Conservation (phyloP, 169 alveolate species). For the Perkinsus olseni region DNA sequence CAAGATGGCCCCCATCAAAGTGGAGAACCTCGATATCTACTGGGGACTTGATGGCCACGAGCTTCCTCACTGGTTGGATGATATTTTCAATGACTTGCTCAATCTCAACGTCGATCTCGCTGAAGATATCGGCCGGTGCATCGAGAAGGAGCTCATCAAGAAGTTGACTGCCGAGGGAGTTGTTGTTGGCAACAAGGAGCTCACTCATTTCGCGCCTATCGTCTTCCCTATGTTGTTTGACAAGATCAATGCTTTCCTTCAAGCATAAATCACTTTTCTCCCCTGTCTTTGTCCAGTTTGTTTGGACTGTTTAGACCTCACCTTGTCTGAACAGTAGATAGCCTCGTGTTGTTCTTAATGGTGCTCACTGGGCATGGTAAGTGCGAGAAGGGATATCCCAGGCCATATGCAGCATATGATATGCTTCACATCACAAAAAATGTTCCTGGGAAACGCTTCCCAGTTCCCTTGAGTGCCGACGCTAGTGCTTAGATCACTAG, state of each 20-base stretch:
- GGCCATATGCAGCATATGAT: too few relatives aligned
- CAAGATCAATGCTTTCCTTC: constrained; percentile 2
- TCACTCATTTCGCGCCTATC: neutral
- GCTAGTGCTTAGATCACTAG: too few relatives aligned
- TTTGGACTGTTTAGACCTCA: neutral
- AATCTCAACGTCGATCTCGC: neutral
- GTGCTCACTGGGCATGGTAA: too few relatives aligned
- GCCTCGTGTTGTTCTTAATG: too few relatives aligned
- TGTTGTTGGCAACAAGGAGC: neutral
- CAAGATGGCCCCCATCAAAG: neutral
- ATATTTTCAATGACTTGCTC: neutral
- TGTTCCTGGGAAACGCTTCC: too few relatives aligned
- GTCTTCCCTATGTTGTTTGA: neutral
- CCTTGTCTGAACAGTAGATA: too few relatives aligned
- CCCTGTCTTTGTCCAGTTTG: neutral
- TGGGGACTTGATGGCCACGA: neutral
- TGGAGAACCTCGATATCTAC: neutral
- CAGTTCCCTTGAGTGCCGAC: too few relatives aligned
- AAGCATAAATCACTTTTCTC: neutral
- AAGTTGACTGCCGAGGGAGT: neutral
- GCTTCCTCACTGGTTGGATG: neutral
- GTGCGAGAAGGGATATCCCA: too few relatives aligned
- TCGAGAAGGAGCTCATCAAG: neutral
- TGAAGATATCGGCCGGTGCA: neutral
- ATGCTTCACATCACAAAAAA: too few relatives aligned